phyloP scores from a whole-genome alignment of 352 stramenopile genomes.

The Pythium coloratum region DNA sequence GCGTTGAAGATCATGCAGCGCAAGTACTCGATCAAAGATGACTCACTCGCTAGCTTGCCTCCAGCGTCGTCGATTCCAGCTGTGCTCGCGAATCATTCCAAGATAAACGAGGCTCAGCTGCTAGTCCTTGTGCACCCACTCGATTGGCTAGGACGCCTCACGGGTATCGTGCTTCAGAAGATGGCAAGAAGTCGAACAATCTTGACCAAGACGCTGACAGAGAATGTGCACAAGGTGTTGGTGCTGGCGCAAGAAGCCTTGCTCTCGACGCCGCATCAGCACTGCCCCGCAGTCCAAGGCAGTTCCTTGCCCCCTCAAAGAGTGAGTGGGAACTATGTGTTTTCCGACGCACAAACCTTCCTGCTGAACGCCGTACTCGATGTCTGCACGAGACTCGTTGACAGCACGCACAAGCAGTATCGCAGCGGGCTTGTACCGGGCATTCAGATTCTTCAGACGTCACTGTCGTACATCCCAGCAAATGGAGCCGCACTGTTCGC shows the following conservation, averaged over 20 bases:
- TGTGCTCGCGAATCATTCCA: slow-evolving; percentile 12
- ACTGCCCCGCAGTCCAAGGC: slow-evolving; percentile 8
- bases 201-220: slow-evolving; percentile 61
- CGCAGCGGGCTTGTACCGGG: slow-evolving; percentile 65
- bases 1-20: slow-evolving; percentile 58
- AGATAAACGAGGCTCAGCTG: slow-evolving; percentile 1
- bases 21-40: slow-evolving; percentile 43
- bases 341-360: slow-evolving; percentile 67
- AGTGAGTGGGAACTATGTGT: slow-evolving; percentile 29
- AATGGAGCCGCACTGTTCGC: slow-evolving; percentile 41
- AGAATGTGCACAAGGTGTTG: slow-evolving; percentile 80
- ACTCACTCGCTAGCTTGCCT: neutral
- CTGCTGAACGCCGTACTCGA: slow-evolving; percentile 74
- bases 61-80: slow-evolving; percentile 20
- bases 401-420: slow-evolving; percentile 80
- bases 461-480: slow-evolving; percentile 45
- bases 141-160: slow-evolving; percentile 65
- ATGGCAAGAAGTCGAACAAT: slow-evolving; percentile 79
- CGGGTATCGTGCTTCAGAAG: slow-evolving; percentile 72
- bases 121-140: slow-evolving; percentile 39
- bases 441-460: slow-evolving; percentile 64
- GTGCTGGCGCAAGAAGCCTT: slow-evolving; percentile 70
- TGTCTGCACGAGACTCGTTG: slow-evolving; percentile 65
- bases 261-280: slow-evolving; percentile 35
- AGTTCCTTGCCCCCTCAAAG: slow-evolving; percentile 5